Percentiles rank a stretch among this genome's conserved stretches.
phyloP scores from a whole-genome alignment of 495 filamentous ascomycete genomes.

The Penicillium soppii region DNA sequence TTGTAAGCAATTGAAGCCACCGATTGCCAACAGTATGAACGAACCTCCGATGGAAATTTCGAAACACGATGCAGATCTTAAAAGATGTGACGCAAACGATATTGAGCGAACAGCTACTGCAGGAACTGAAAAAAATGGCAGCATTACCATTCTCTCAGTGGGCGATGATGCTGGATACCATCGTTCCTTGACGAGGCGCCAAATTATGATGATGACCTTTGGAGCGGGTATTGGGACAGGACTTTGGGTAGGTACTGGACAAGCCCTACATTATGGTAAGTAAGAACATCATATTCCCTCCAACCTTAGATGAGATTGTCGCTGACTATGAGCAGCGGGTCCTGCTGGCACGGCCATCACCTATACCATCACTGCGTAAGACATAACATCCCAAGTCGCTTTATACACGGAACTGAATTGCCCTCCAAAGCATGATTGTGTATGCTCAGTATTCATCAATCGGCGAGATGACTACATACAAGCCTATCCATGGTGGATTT shows the following conservation, averaged over 20 bases:
- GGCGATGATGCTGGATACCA: constrained; percentile 23
- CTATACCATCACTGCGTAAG: constrained; percentile 30
- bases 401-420: neutral
- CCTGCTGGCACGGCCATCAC: constrained; percentile 26
- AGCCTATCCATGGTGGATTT: constrained; percentile 31
- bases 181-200: constrained; percentile 26
- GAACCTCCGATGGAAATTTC: neutral
- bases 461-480: constrained; percentile 33
- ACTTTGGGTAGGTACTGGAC: constrained; percentile 28
- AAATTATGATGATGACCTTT: constrained; percentile 38
- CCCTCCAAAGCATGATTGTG: constrained; percentile 21
- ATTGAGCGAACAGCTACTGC: constrained; percentile 18
- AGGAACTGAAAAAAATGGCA: constrained; percentile 16
- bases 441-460: constrained; percentile 28
- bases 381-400: neutral
- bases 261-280: constrained; percentile 28
- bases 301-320: neutral
- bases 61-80: constrained; percentile 1
- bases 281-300: neutral
- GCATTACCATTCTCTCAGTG: constrained; percentile 6
- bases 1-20: neutral
- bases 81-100: constrained; percentile 1
- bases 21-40: neutral
- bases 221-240: constrained; percentile 31
- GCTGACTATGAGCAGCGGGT: constrained; percentile 18